Percentiles rank a stretch among this genome's conserved stretches.
These are phyloP conservation scores for Henckelia pumila DNA, from an alignment of 257 asterid species.

Conservation along the genomic window DNA sequence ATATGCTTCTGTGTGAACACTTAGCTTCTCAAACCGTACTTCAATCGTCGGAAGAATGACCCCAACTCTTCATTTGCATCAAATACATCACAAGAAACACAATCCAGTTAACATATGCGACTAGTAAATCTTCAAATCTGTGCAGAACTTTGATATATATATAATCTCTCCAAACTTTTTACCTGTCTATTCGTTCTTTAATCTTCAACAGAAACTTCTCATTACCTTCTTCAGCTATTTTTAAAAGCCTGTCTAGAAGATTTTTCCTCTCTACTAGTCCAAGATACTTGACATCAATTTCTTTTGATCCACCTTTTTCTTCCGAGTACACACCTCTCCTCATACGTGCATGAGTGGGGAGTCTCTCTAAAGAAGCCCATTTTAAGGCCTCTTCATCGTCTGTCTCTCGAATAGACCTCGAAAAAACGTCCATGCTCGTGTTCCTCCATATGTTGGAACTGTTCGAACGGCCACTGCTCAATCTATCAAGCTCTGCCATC, in stretches of 20 bases:
- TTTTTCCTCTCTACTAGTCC: constrained; percentile 37
- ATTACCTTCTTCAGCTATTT: constrained; percentile 43
- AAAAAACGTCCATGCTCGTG: constrained; percentile 35
- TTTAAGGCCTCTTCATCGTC: constrained; percentile 57
- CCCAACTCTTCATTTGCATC: constrained; percentile 36
- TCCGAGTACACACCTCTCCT: constrained; percentile 42
- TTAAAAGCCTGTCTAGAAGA: constrained; percentile 40
- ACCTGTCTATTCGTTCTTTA: constrained; percentile 46
- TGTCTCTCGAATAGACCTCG: constrained; percentile 36
- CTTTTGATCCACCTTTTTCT: constrained; percentile 33
- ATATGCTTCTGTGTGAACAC: constrained; percentile 46
- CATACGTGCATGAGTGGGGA: constrained; percentile 47
- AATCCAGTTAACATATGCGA: neutral
- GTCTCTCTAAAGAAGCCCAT: constrained; percentile 58
- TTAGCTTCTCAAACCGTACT: constrained; percentile 47
- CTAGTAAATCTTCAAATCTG: too few relatives aligned
- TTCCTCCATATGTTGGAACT: constrained; percentile 51
- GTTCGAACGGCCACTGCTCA: constrained; percentile 28
- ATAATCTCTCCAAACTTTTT: neutral
- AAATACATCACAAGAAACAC: neutral
- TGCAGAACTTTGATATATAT: too few relatives aligned
- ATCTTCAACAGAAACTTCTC: constrained; percentile 53
- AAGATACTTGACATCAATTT: constrained; percentile 40
- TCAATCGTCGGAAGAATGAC: constrained; percentile 48
- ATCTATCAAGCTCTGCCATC: too few relatives aligned